phyloP scores from a whole-genome alignment of 306 rosid species.

The Rubus parviflorus region DNA sequence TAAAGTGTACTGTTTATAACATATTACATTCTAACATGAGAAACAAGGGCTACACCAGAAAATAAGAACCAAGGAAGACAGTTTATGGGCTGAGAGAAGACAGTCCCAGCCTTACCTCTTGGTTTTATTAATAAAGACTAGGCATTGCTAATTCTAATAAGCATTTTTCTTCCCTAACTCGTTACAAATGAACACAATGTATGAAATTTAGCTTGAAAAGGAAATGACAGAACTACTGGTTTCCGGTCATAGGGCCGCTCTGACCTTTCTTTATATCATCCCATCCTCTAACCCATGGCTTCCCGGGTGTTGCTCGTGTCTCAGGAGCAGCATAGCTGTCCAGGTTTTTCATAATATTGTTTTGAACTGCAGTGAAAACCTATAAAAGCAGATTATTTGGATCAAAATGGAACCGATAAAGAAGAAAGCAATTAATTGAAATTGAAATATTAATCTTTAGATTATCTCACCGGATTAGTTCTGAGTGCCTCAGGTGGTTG shows the following conservation, averaged over 20 bases:
- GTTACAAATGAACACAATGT: constrained; percentile 7
- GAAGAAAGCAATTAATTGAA: neutral
- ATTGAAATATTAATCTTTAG: constrained; percentile 17
- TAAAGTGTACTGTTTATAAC: neutral
- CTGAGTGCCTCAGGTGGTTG: constrained; percentile 63
- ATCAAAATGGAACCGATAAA: constrained; percentile 22
- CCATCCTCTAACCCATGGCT: constrained; percentile 96
- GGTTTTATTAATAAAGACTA: neutral
- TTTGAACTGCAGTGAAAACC: constrained; percentile 68
- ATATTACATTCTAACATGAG: neutral
- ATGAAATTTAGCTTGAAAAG: neutral
- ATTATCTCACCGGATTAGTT: constrained; percentile 66
- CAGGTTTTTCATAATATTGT: constrained; percentile 57
- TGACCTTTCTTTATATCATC: constrained; percentile 73
- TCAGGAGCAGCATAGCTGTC: constrained; percentile 61
- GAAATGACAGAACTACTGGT: constrained; percentile 48
- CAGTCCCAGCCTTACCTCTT: neutral
- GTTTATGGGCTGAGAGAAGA: neutral
- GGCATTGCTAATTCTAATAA: neutral
- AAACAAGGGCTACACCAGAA: neutral
- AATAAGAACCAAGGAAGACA: neutral
- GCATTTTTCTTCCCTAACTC: neutral
- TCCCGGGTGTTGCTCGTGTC: constrained; percentile 75
- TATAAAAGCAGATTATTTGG: constrained; percentile 28
- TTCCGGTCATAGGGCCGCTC: constrained; percentile 66